These are phyloP conservation scores for Nothophaeocryptopus gaeumannii DNA, from an alignment of 2,329 filamentous ascomycete genomes.

Conservation along the genomic window DNA sequence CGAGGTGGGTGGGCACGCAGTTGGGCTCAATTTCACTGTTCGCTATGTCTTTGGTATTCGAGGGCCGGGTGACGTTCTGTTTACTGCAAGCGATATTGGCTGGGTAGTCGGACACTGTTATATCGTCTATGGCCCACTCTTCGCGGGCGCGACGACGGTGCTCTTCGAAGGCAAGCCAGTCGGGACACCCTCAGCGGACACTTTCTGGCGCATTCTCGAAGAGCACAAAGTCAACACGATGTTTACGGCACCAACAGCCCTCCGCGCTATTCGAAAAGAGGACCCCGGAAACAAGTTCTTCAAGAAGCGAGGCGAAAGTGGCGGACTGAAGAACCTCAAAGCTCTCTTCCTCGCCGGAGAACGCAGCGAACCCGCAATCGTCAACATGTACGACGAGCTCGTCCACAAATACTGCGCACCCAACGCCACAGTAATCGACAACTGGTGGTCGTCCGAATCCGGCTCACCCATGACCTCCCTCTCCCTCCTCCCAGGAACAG, in stretches of 20 bases:
- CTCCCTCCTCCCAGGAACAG: conserved; percentile 62
- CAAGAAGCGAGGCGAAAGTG: conserved; percentile 59
- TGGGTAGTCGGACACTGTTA: conserved; percentile 89
- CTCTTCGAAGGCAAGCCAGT: conserved; percentile 93
- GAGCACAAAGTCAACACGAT: conserved; percentile 81
- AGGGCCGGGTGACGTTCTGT: conserved; percentile 78
- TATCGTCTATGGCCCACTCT: conserved; percentile 83
- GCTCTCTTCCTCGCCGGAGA: conserved; percentile 86
- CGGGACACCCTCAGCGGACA: conserved; percentile 80
- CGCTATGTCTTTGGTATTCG: conserved; percentile 78
- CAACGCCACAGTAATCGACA: conserved; percentile 64
- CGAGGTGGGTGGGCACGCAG: conserved; percentile 81
- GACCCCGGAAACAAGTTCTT: conserved; percentile 73
- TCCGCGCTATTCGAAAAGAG: conserved; percentile 82
- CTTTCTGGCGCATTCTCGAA: conserved; percentile 82
- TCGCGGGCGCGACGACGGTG: conserved; percentile 80
- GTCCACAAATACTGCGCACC: conserved; percentile 63
- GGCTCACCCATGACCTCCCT: conserved; percentile 67
- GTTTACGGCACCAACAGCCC: conserved; percentile 83
- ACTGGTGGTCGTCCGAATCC: conserved; percentile 73
- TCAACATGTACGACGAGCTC: conserved; percentile 75
- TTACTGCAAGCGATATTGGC: conserved; percentile 81
- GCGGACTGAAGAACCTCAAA: conserved; percentile 68
- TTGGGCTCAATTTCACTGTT: conserved; percentile 78
- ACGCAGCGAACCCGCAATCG: conserved; percentile 80